phyloP scores from a whole-genome alignment of 352 stramenopile species.

The Pseudoperonospora humuli region DNA sequence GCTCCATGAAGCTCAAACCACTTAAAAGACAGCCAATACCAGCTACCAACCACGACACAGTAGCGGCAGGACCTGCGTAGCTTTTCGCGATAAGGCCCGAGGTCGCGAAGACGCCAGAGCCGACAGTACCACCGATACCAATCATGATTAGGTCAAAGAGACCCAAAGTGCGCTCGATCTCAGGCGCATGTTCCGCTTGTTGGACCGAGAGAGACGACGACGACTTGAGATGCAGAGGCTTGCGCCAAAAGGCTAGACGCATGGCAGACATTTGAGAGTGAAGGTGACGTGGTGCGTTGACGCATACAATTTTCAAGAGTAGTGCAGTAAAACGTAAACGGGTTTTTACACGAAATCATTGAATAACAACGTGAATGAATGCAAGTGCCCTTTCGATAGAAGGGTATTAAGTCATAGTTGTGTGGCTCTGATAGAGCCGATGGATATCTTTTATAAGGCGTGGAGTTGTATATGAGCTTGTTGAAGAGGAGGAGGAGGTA shows the following conservation, averaged over 20 bases:
- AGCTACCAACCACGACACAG: slow-evolving; percentile 80
- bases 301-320: no score
- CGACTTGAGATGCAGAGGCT: slow-evolving; percentile 46
- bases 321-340: no score
- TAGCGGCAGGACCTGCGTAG: slow-evolving; percentile 68
- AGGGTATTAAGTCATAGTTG: no score
- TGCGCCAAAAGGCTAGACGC: slow-evolving; percentile 65
- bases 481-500: no score
- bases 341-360: no score
- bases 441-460: no score
- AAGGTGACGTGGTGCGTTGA: no score
- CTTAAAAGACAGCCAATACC: slow-evolving; percentile 73
- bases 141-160: slow-evolving; percentile 91
- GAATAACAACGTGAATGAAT: no score
- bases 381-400: no score
- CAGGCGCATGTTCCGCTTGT: background rate
- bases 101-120: slow-evolving; percentile 89
- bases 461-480: no score
- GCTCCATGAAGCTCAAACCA: slow-evolving; percentile 89
- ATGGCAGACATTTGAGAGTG: no score
- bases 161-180: slow-evolving; percentile 42
- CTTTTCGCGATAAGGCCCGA: slow-evolving; percentile 55
- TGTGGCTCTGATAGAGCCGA: no score
- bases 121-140: slow-evolving; percentile 91
- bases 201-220: slow-evolving; percentile 9